Evolutionary conservation across 2,329 filamentous ascomycete species (phyloP).

Genomic region (Diaporthe aspalathi): DNA sequence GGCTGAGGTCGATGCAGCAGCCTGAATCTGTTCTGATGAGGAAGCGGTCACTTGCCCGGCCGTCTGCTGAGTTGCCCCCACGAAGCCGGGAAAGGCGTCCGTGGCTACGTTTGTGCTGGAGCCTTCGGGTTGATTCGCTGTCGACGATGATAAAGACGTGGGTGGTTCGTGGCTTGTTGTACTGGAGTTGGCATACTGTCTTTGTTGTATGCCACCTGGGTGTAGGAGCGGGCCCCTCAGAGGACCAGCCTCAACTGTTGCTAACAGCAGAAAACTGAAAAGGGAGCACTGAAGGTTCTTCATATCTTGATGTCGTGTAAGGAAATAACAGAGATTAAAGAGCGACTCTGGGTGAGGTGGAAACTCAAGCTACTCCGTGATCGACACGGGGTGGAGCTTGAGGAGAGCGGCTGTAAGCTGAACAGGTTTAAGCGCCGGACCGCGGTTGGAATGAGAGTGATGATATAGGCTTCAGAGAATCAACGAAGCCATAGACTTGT

Average conservation of each 20-base stretch:
- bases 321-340: constrained; percentile 22
- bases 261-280: constrained; percentile 34
- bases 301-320: constrained; percentile 3
- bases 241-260: constrained; percentile 40
- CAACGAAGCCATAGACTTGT: constrained; percentile 17
- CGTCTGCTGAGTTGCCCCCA: not conserved
- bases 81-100: not conserved
- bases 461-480: constrained; percentile 11
- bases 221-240: constrained; percentile 30
- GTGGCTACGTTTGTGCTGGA: not conserved
- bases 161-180: not conserved
- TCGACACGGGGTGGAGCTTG: constrained; percentile 10
- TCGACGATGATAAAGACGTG: constrained; percentile 2
- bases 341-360: constrained; percentile 21
- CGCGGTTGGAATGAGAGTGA: constrained; percentile 10
- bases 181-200: constrained; percentile 33
- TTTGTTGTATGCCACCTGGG: constrained; percentile 25
- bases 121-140: not conserved
- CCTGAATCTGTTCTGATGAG: not conserved
- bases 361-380: constrained; percentile 6
- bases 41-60: not conserved
- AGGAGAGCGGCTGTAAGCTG: not conserved
- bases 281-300: constrained; percentile 32
- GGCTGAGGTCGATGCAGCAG: not conserved
- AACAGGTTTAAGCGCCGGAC: not conserved